A percentile compares a stretch with the other conserved stretches of the same genome.
phyloP scores from a whole-genome alignment of 495 filamentous ascomycete species.

The Thermochaetoides thermophila region DNA sequence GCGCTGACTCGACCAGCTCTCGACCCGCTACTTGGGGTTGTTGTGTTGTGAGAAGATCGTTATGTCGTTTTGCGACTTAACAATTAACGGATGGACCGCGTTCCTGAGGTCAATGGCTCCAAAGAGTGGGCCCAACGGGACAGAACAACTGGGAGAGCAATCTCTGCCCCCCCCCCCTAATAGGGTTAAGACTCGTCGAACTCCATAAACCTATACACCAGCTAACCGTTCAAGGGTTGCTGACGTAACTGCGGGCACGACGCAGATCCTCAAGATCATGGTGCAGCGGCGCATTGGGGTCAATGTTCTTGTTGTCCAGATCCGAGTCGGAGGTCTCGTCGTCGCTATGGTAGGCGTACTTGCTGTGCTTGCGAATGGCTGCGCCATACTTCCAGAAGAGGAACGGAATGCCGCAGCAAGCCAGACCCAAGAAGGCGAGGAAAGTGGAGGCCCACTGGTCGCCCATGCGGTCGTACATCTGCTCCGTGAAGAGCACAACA shows the following conservation, averaged over 20 bases:
- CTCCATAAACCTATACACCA: background rate
- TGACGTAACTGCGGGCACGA: slow-evolving; percentile 28
- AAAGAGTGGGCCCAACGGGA: too few species aligned
- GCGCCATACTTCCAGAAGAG: slow-evolving; percentile 64
- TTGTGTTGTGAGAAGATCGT: too few species aligned
- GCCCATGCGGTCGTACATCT: slow-evolving; percentile 61
- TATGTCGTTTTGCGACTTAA: too few species aligned
- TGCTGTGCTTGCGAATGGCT: slow-evolving; percentile 45
- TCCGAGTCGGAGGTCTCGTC: slow-evolving; percentile 16
- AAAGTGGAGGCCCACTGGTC: slow-evolving; percentile 63
- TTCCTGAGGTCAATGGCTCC: background rate
- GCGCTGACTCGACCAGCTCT: too few species aligned
- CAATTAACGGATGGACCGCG: too few species aligned
- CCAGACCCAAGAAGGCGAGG: slow-evolving; percentile 54
- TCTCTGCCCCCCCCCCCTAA: background rate
- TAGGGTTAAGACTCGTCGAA: background rate
- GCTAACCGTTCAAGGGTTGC: slow-evolving; percentile 23
- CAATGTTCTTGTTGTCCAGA: slow-evolving; percentile 9
- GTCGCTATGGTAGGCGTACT: slow-evolving; percentile 45
- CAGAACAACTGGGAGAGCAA: too few species aligned
- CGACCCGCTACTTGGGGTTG: too few species aligned
- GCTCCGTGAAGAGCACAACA: slow-evolving; percentile 60
- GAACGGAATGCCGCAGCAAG: slow-evolving; percentile 63
- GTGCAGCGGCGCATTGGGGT: slow-evolving; percentile 12
- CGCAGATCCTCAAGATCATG: slow-evolving; percentile 21